A percentile compares a stretch with the other conserved stretches of the same genome.
phyloP scores from a whole-genome alignment of 495 filamentous ascomycete species.

The Daldinia concentrica region DNA sequence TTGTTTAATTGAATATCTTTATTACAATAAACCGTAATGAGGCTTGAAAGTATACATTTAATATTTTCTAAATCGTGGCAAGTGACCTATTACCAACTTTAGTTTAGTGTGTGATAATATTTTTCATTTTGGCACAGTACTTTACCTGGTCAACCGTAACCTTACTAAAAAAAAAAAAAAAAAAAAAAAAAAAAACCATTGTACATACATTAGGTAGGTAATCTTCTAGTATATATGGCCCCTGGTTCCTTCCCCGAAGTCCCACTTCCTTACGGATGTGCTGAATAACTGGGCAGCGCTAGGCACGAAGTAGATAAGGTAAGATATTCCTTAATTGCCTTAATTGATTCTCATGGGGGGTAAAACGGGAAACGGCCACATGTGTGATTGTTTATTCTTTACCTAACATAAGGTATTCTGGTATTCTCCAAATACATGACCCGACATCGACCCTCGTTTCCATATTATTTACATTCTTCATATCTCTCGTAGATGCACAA shows the following conservation, averaged over 20 bases:
- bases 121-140: too few species aligned
- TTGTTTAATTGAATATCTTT: too few species aligned
- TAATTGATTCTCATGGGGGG: slow-evolving; percentile 18
- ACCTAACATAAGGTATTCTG: too few species aligned
- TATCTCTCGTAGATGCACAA: slow-evolving; percentile 4
- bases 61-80: too few species aligned
- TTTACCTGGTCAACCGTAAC: too few species aligned
- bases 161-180: too few species aligned
- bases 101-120: too few species aligned
- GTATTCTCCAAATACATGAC: slow-evolving; percentile 32
- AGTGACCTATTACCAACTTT: too few species aligned
- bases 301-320: slow-evolving; percentile 29
- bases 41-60: too few species aligned
- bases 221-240: slow-evolving; percentile 20
- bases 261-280: slow-evolving; percentile 29
- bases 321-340: slow-evolving; percentile 12
- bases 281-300: slow-evolving; percentile 16
- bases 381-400: slow-evolving; percentile 35
- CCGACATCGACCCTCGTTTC: slow-evolving; percentile 27
- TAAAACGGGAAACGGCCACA: slow-evolving; percentile 25
- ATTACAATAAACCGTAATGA: too few species aligned
- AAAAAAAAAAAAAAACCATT: neutral
- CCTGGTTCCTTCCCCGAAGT: slow-evolving; percentile 34
- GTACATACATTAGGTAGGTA: neutral
- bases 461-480: slow-evolving; percentile 32